These are phyloP conservation scores for Saccharomycopsis olivae DNA, from an alignment of 805 yeast species.

Conservation along the genomic window DNA sequence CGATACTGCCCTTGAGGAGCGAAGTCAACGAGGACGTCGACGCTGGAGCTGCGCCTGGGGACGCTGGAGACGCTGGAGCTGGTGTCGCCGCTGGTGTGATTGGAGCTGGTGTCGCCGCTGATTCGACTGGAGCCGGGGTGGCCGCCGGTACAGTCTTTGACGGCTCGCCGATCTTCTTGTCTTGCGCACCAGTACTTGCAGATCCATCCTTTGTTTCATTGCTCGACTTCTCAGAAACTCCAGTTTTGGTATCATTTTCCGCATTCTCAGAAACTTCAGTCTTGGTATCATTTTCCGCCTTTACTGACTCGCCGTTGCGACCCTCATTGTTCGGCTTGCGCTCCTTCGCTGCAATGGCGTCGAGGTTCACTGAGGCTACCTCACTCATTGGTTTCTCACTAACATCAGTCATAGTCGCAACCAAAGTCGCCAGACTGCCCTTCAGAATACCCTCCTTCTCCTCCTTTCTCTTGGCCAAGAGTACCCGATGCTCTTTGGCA, in stretches of 20 bases:
- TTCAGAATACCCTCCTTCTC: slow-evolving; percentile 1
- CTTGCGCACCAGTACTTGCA: neutral
- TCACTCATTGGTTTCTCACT: neutral
- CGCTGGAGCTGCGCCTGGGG: too few relatives aligned
- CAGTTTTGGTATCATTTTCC: slow-evolving; percentile 13
- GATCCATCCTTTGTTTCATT: neutral
- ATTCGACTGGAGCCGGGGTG: too few relatives aligned
- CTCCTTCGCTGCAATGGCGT: slow-evolving; percentile 20
- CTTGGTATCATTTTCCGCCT: slow-evolving; percentile 3
- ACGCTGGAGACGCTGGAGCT: neutral
- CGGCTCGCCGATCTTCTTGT: too few relatives aligned
- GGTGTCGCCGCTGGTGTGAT: neutral
- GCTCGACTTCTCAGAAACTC: slow-evolving; percentile 18
- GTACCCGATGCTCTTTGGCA: slow-evolving; percentile 59
- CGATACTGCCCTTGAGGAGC: too few relatives aligned
- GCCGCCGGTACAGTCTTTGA: too few relatives aligned
- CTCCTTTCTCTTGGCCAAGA: slow-evolving; percentile 45
- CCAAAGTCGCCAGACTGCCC: too few relatives aligned
- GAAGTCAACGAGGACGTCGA: too few relatives aligned
- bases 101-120: neutral
- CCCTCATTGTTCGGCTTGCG: too few relatives aligned
- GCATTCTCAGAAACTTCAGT: slow-evolving; percentile 1
- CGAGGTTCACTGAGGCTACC: neutral
- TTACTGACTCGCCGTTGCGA: too few relatives aligned
- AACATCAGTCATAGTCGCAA: neutral